Percentiles rank a stretch among this genome's conserved stretches.
Evolutionary conservation across 805 yeast species (phyloP).

Genomic region (Kockiozyma suomiensis): DNA sequence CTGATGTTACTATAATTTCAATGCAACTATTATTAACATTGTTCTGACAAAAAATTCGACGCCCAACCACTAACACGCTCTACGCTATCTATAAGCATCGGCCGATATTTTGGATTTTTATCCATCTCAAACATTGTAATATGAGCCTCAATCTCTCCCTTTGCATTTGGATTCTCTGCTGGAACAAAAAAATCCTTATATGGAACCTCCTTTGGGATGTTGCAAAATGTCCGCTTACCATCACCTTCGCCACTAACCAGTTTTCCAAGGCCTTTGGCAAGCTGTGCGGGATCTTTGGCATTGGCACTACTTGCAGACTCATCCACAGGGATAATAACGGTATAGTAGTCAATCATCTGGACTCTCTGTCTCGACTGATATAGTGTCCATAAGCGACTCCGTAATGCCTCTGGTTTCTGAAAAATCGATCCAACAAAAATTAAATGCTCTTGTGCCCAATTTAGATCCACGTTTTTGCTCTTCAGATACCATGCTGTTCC

Average conservation of each 20-base stretch:
- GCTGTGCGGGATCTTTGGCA: slow-evolving; percentile 8
- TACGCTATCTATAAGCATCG: slow-evolving; percentile 18
- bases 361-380: slow-evolving; percentile 22
- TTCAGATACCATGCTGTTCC: slow-evolving; percentile 34
- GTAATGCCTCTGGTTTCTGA: slow-evolving; percentile 16
- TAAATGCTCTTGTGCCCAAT: slow-evolving; percentile 32
- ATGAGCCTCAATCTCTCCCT: slow-evolving; percentile 33
- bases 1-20: too few species aligned
- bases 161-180: slow-evolving; percentile 28
- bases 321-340: slow-evolving; percentile 12
- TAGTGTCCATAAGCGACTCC: slow-evolving; percentile 21
- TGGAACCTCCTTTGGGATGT: slow-evolving; percentile 30
- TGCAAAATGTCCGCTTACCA: slow-evolving; percentile 31
- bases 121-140: slow-evolving; percentile 25
- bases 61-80: slow-evolving; percentile 21
- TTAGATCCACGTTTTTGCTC: slow-evolving; percentile 24
- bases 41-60: not conserved
- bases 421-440: slow-evolving; percentile 29
- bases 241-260: slow-evolving; percentile 25
- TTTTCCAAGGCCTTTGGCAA: slow-evolving; percentile 25
- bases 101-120: slow-evolving; percentile 20
- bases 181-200: slow-evolving; percentile 26
- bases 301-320: not conserved
- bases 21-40: not conserved
- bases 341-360: slow-evolving; percentile 23